Percentiles rank a stretch among this genome's conserved stretches.
Evolutionary conservation across 441 rosid genomes (phyloP).

Genomic region (Adansonia madagascariensis): DNA sequence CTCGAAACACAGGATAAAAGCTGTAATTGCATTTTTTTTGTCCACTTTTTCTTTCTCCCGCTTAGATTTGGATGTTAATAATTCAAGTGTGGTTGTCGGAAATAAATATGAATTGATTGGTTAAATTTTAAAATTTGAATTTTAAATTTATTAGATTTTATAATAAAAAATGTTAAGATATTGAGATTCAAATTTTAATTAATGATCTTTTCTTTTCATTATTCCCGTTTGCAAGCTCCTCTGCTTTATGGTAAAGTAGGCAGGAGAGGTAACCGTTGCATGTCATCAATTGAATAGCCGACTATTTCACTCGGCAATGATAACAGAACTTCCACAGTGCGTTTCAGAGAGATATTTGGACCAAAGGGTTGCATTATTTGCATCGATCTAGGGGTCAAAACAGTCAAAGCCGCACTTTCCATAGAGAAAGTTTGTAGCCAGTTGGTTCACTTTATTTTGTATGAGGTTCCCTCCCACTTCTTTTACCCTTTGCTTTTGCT

Average conservation of each 20-base stretch:
- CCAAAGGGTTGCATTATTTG: neutral
- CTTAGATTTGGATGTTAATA: neutral
- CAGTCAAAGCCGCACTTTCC: constrained; percentile 24
- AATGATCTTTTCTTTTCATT: neutral
- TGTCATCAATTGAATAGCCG: neutral
- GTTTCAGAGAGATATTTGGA: neutral
- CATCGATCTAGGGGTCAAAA: constrained; percentile 14
- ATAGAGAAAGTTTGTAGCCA: constrained; percentile 29
- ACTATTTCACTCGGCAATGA: constrained; percentile 4
- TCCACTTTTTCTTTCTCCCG: neutral
- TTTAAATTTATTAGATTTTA: too few species aligned
- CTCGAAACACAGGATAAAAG: neutral
- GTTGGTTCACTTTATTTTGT: constrained; percentile 58
- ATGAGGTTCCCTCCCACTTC: constrained; percentile 55
- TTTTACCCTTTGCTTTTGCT: constrained; percentile 37
- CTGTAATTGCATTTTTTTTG: neutral
- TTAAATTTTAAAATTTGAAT: too few species aligned
- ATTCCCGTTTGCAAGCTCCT: neutral
- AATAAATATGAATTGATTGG: too few species aligned
- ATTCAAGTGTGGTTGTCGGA: too few species aligned
- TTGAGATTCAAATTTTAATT: too few species aligned
- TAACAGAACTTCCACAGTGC: neutral
- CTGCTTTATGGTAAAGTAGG: neutral
- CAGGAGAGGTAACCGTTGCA: constrained; percentile 1
- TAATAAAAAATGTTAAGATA: too few species aligned